Conservation (phyloP, 768 basidiomycete species). For the Russula earlei region DNA sequence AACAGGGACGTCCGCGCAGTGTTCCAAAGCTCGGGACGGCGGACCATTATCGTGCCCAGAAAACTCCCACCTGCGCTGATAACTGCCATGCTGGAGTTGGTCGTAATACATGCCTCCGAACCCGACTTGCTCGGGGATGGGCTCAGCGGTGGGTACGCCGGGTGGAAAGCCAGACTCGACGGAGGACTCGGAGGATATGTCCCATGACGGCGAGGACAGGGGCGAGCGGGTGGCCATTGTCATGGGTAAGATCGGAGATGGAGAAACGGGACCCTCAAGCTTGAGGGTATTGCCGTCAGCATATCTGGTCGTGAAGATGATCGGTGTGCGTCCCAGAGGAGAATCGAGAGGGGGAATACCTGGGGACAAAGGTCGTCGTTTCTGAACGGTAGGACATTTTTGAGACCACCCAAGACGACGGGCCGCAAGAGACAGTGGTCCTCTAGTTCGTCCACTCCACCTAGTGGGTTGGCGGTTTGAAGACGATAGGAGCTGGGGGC, state of each 20-base stretch:
- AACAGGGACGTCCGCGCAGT: background rate
- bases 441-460: background rate
- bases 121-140: background rate
- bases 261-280: background rate
- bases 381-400: constrained; percentile 1
- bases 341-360: background rate
- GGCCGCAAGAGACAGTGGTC: background rate
- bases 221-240: background rate
- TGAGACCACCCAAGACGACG: background rate
- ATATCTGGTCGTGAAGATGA: background rate
- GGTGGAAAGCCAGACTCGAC: background rate
- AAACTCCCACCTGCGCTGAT: constrained; percentile 3
- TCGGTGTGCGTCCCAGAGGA: background rate
- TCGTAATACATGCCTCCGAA: constrained; percentile 7
- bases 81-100: background rate
- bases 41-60: background rate
- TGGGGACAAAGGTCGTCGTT: background rate
- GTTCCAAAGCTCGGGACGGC: background rate
- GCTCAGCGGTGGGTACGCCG: background rate
- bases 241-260: background rate
- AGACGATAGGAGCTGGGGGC: background rate
- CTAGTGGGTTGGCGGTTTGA: background rate
- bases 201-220: background rate
- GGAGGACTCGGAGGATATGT: constrained; percentile 10
- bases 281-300: background rate